Evolutionary conservation across 176 grass and related monocot species (phyloP).

Genomic region (Saccharum spontaneum): DNA sequence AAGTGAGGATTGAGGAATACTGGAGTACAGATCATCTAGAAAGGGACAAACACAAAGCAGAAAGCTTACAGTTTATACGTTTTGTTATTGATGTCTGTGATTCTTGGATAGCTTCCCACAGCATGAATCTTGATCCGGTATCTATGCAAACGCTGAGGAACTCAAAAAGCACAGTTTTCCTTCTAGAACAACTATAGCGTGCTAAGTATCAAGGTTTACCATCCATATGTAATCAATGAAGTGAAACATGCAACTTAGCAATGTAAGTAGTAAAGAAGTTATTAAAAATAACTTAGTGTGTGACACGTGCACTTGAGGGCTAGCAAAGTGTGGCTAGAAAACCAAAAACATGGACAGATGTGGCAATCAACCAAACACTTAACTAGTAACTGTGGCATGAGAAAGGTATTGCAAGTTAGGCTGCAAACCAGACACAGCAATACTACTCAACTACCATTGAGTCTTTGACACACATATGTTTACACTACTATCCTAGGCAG

Average conservation of each 20-base stretch:
- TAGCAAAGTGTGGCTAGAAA: not conserved
- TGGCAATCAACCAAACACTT: not conserved
- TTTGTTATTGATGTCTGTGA: constrained; percentile 74
- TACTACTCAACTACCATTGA: not conserved
- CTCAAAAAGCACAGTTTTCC: not conserved
- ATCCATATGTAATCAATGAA: not conserved
- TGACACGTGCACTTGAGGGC: not conserved
- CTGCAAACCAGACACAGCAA: not conserved
- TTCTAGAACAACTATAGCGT: not conserved
- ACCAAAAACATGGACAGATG: not conserved
- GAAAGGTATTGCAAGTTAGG: not conserved
- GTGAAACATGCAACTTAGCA: not conserved
- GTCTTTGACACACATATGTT: not conserved
- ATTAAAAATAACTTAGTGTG: not conserved
- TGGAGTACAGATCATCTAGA: not conserved
- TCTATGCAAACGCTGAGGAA: constrained; percentile 37
- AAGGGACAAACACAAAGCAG: not conserved
- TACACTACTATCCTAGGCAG: not conserved
- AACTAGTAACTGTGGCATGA: not conserved
- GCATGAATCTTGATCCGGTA: constrained; percentile 92
- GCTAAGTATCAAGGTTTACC: constrained; percentile 12
- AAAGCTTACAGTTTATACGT: constrained; percentile 86
- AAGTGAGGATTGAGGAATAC: constrained; percentile 6
- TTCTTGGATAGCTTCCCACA: constrained; percentile 92
- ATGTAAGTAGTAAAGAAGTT: not conserved